Base-by-base conservation (phyloP, 2,329 filamentous ascomycete genomes). In the Alternaria ethzedia region DNA sequence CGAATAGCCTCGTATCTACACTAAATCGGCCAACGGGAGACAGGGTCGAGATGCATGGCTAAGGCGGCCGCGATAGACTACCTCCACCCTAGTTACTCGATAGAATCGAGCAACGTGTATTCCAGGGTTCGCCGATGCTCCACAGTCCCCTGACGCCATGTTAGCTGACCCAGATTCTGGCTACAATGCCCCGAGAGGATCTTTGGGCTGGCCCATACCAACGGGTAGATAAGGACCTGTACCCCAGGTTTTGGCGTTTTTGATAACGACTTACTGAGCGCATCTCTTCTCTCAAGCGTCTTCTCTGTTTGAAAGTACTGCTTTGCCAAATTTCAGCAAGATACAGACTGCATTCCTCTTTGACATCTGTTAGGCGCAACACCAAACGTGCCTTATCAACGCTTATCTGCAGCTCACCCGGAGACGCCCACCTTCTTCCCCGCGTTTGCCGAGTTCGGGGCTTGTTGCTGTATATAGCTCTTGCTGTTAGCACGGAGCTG, bases 51-150 rank as follows among this genome's bases (percentile, higher is more conserved):
- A 60, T 61, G 65, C 64, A 59, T 60, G 63, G 68, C 66, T 65
- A 69, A 64, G 70, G 17, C 44, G 59, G 61, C 63, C 50, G 66
- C 60, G 72, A 78, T 78, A 76, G 72, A 70, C 68, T 75, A 72
- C 69, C 28, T 59, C 54, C 46, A 32, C 49, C 64, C 69, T 47
- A 36, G 36, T 64, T 57, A 61, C 61, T 64, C 61, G 64, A 74
- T 74, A 69, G 65, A 68, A 79, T 79, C 75, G 75, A 79, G 78
- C 78, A 78, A 79, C 54, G 49, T 63, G 17, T 46, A 52, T 46
- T 41, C 44, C 57, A 59, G 55, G 59, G 59, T 41, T 66, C 59
- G 57, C 67, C 66, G 68, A 61, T 61, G 61, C 60, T 67, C 67
- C 59, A 64, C 60, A 36, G 55, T 65, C 68, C 67, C 65, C 68